Conservation (phyloP, 1,284 basidiomycete species). For the Puccinia novopanici region DNA sequence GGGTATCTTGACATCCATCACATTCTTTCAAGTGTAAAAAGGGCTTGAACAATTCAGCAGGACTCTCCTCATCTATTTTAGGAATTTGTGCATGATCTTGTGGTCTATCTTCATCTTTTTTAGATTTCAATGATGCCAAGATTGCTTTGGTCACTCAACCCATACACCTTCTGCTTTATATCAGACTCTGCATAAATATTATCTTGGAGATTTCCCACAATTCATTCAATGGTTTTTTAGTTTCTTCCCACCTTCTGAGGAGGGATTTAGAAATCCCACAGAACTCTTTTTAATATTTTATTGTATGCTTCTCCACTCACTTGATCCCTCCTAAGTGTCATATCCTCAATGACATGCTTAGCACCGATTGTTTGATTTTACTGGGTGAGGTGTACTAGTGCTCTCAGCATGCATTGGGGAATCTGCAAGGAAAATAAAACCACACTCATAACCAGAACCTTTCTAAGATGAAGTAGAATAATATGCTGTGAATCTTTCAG, state of each 20-base stretch:
- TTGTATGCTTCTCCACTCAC: neutral
- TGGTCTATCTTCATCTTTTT: too few species aligned
- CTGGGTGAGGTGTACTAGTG: slow-evolving; percentile 4
- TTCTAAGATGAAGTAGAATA: neutral
- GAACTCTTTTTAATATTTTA: too few species aligned
- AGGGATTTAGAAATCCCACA: too few species aligned
- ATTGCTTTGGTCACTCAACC: too few species aligned
- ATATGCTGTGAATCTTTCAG: neutral
- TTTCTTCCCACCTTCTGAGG: neutral
- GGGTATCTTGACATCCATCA: neutral
- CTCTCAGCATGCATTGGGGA: neutral
- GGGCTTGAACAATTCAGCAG: neutral
- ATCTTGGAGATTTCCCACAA: too few species aligned
- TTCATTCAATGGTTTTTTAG: too few species aligned
- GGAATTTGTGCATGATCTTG: too few species aligned
- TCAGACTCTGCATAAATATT: too few species aligned
- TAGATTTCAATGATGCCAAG: too few species aligned
- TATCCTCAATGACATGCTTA: neutral
- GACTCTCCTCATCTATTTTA: neutral
- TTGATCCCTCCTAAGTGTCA: neutral
- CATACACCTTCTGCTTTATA: too few species aligned
- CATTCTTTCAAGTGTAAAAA: too few species aligned
- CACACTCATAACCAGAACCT: neutral
- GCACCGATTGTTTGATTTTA: neutral
- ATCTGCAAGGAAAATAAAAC: neutral